These are phyloP conservation scores for Podaxis sp. DNA, from an alignment of 768 basidiomycete genomes.

Conservation along the genomic window DNA sequence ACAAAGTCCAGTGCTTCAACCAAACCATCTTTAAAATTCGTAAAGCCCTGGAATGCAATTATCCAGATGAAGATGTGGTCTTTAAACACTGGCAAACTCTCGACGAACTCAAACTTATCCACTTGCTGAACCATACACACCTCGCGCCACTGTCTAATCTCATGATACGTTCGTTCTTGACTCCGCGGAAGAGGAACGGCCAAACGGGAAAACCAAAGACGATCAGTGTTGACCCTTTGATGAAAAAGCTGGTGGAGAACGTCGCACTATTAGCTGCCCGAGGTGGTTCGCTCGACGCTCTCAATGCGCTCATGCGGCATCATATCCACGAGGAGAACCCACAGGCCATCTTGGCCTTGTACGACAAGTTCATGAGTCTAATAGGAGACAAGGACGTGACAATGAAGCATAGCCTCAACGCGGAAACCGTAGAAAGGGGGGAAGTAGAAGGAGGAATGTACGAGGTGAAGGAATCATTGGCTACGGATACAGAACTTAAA, in stretches of 20 bases:
- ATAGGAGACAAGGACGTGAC: constrained; percentile 16
- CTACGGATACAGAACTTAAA: constrained; percentile 17
- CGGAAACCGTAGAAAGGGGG: constrained; percentile 3
- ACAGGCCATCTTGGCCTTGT: constrained; percentile 39
- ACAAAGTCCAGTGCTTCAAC: constrained; percentile 21
- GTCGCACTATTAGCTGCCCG: constrained; percentile 49
- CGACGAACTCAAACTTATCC: constrained; percentile 36
- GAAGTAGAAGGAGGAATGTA: not conserved
- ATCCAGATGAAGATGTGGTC: constrained; percentile 26
- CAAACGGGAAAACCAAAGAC: too few species aligned
- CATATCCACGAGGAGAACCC: constrained; percentile 38
- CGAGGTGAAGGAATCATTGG: constrained; percentile 10
- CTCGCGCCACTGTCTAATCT: constrained; percentile 34
- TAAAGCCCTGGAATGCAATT: constrained; percentile 24
- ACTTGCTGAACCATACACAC: constrained; percentile 39
- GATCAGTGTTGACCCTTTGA: not conserved
- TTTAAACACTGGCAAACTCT: constrained; percentile 38
- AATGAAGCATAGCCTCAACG: not conserved
- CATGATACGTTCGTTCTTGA: constrained; percentile 1
- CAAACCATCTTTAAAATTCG: constrained; percentile 33
- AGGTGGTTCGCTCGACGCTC: constrained; percentile 38
- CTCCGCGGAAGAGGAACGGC: not conserved
- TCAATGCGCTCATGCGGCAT: constrained; percentile 45
- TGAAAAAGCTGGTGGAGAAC: constrained; percentile 27
- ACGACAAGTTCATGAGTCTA: constrained; percentile 30